A percentile compares a stretch with the other conserved stretches of the same genome.
phyloP scores from a whole-genome alignment of 2,329 filamentous ascomycete species.

The Cladophialophora psammophila region DNA sequence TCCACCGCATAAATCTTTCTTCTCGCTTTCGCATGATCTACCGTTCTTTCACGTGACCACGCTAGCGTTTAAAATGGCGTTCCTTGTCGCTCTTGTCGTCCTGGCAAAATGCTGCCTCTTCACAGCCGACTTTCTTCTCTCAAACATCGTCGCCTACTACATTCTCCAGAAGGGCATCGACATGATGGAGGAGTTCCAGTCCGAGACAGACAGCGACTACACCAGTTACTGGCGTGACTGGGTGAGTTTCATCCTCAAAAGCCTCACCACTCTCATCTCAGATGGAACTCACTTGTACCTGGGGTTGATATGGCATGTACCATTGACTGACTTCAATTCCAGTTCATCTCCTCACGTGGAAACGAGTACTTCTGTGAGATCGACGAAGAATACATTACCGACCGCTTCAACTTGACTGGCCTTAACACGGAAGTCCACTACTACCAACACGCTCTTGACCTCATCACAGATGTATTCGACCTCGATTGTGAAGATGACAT shows the following conservation, averaged over 20 bases:
- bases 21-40: slow-evolving; percentile 2
- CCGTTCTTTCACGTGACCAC: slow-evolving; percentile 13
- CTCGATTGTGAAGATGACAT: slow-evolving; percentile 98
- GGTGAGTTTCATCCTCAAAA: slow-evolving; percentile 67
- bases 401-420: slow-evolving; percentile 96
- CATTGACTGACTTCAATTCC: slow-evolving; percentile 31
- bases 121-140: not conserved
- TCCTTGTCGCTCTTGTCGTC: not conserved
- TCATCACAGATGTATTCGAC: slow-evolving; percentile 98
- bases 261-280: slow-evolving; percentile 8
- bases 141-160: not conserved
- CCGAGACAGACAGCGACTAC: slow-evolving; percentile 98
- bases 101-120: not conserved
- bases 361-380: slow-evolving; percentile 99
- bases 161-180: slow-evolving; percentile 1
- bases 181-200: slow-evolving; percentile 94
- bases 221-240: slow-evolving; percentile 99
- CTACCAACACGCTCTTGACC: slow-evolving; percentile 97
- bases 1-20: not conserved
- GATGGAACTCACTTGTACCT: slow-evolving; percentile 1
- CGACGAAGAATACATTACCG: slow-evolving; percentile 97
- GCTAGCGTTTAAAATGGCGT: slow-evolving; percentile 7
- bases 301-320: not conserved
- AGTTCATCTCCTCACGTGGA: slow-evolving; percentile 97
- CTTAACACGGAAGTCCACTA: slow-evolving; percentile 97